Percentiles rank a stretch among this genome's conserved stretches.
These are phyloP conservation scores for Aspergillus tubingensis DNA, from an alignment of 2,329 filamentous ascomycete species.

Conservation along the genomic window DNA sequence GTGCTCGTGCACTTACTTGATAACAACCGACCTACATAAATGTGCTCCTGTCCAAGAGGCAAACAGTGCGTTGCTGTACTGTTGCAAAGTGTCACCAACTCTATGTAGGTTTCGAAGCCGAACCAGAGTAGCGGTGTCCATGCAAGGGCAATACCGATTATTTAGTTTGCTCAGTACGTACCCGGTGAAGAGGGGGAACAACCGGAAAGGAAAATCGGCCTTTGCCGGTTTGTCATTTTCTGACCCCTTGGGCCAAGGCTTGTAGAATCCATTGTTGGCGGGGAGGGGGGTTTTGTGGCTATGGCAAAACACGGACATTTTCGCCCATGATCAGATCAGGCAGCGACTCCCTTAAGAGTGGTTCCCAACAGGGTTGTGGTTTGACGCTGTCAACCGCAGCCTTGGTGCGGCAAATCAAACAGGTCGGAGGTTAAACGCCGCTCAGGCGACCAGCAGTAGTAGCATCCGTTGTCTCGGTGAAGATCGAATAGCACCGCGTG, in stretches of 20 bases:
- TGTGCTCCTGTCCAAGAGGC: neutral
- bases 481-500: slow-evolving; percentile 2
- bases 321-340: neutral
- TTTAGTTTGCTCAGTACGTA: slow-evolving; percentile 4
- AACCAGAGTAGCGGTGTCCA: slow-evolving; percentile 15
- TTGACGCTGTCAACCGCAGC: slow-evolving; percentile 1
- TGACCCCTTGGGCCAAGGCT: neutral
- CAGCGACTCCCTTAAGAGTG: neutral
- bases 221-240: neutral
- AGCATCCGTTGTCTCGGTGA: neutral
- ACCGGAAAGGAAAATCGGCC: neutral
- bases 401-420: neutral
- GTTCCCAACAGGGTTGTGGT: neutral
- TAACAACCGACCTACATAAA: neutral
- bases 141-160: slow-evolving; percentile 14
- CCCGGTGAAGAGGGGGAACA: neutral
- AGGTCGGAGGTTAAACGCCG: slow-evolving; percentile 3
- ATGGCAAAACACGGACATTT: neutral
- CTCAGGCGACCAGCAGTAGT: neutral
- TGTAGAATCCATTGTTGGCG: neutral
- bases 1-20: neutral
- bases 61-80: neutral
- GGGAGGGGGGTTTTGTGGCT: too few species aligned
- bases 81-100: neutral
- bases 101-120: neutral